Evolutionary conservation across 257 asterid genomes (phyloP).

Genomic region (Eucommia ulmoides): DNA sequence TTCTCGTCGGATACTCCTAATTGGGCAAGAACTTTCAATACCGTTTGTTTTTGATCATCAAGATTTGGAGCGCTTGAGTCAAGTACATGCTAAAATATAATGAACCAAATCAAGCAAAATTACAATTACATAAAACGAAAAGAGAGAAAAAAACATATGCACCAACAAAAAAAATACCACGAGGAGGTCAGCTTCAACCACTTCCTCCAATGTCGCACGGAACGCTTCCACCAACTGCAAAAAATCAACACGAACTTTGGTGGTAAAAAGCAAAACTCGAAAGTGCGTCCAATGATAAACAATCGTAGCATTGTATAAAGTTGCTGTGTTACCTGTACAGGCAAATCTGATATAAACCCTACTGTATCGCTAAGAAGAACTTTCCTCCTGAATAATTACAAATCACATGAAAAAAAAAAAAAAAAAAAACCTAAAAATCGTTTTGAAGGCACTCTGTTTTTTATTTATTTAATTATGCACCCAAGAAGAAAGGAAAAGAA

Average conservation of each 20-base stretch:
- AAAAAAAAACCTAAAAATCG: too few species aligned
- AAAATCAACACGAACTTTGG: too few species aligned
- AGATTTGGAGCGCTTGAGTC: constrained; percentile 82
- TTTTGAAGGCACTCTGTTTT: too few species aligned
- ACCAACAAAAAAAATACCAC: constrained; percentile 40
- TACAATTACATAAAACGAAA: not conserved
- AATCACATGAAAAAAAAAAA: too few species aligned
- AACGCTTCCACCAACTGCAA: constrained; percentile 95
- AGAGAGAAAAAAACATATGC: not conserved
- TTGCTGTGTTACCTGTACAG: constrained; percentile 62
- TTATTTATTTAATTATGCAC: too few species aligned
- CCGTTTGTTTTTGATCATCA: constrained; percentile 65
- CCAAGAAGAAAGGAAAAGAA: not conserved
- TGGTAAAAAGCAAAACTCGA: too few species aligned
- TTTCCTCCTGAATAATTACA: constrained; percentile 50
- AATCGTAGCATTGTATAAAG: not conserved
- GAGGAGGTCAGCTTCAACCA: constrained; percentile 91
- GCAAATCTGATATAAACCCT: constrained; percentile 91
- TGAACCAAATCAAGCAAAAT: not conserved
- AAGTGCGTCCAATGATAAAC: too few species aligned
- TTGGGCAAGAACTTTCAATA: constrained; percentile 67
- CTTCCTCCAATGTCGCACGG: constrained; percentile 95
- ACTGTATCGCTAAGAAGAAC: constrained; percentile 93
- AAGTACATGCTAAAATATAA: constrained; percentile 70
- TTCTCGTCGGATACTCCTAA: constrained; percentile 74